Evolutionary conservation across 108 stramenopile genomes (phyloP), one percentile per base, ranked within the genome.

Genomic region (Asterionellopsis glacialis): DNA sequence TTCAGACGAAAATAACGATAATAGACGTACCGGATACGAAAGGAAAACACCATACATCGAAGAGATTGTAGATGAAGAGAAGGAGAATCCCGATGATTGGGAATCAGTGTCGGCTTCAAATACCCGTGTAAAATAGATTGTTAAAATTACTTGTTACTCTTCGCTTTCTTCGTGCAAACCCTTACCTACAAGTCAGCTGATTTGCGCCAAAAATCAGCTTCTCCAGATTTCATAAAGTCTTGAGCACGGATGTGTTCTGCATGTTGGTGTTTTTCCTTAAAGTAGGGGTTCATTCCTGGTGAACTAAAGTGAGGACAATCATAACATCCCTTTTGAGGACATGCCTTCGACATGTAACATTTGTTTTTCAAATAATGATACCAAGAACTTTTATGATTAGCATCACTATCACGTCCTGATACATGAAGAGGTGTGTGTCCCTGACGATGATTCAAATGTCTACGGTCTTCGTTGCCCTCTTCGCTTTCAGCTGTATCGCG

Each of bases 311-410:
- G 60, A 0, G 91, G 91, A 63, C 90, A 92, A 50, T 88, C 85
- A 44, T 79, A 92, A 49, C 90, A 92, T 12, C 90, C 90, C 27
- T 69, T 28, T 45, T 88, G 77, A 40, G 90, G 90, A 60, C 90
- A 91, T 10, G 47, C 41, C 12, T 67, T 61, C 11, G 72, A 70
- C 51, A 56, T 55, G 42, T 59, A 61, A 51, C 88, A 90, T 45
- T 84, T 87, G 40, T 70, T 26, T 64, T 83, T 84, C 50, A 91
- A 55, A 47, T 74, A 77, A 43, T 88, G 87, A 60, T 88, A 88
- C 87, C 84, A 86, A 9, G 69, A 72, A 13, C 73, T 71, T 16
- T 80, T 82, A 42, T 72, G 82, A 51, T 86, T 88, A 1, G 69
- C 67, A 80, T 88, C 87, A 55, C 79, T 87, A 50, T 84, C 83